Base-by-base conservation (phyloP, 345 rosid genomes). In the Citrus maxima region DNA sequence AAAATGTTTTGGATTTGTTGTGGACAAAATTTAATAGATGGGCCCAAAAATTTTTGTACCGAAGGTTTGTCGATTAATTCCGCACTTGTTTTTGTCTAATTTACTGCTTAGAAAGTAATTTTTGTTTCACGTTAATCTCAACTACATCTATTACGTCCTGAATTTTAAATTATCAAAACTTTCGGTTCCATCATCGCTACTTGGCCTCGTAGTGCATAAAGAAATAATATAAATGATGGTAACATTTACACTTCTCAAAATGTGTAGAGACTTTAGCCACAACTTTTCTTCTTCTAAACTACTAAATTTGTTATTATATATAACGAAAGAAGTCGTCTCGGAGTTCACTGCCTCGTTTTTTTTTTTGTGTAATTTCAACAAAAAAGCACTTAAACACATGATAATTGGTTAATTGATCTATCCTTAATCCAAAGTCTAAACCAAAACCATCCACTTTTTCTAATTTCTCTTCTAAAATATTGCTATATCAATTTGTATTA, bases 321-420 rank as follows among this genome's bases (percentile, higher is more conserved):
- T 16, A 54, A 54, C 58, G 21, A 24, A 51, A 72, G 21, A 19
- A 55, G 65, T 22, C 54, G 76, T 56, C 42, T 16, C 14, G 2
- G 3, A 51, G 6, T 54, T 75, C 5, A 9, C 7, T 77, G 21
- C 37, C 7, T 35, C 37, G 37, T 5, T 35, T 35, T 35, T 35
- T 5, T 34, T 5, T 34, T 5, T 22, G 27, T 61, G 18, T 67
- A 10, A 67, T 7, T 21, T 2, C 46, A 14, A 4, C 2, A 7
- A 16, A 68, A 19, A 22, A 9, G 54, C 80, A 78, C 76, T 78
- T 34, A 62, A 32, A 7, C 13, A 25, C 19, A 24, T 25, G 24
- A 22, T 35, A n/a, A 62, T 78, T 78, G 81, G 76, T 38, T 51
- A 35, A 32, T 54, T 62, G 62, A 24, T 70, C 59, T 46, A 78